Percentiles rank a stretch among this genome's conserved stretches.
These are phyloP conservation scores for Fagopyrum homotropicum DNA, from an alignment of 148 eudicot genomes.

Conservation along the genomic window DNA sequence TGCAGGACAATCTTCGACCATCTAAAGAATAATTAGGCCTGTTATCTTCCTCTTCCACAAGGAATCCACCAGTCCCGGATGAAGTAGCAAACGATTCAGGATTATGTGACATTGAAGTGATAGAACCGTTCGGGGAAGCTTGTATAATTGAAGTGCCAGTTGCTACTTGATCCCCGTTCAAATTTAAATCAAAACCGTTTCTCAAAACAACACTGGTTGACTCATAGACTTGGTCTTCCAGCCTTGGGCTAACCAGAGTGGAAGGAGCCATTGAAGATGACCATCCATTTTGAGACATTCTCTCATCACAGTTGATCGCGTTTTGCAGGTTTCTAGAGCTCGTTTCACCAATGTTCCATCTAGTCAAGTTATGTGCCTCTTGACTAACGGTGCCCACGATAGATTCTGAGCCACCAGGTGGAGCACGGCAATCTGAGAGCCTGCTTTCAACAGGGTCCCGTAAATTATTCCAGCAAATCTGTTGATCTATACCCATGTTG, in stretches of 20 bases:
- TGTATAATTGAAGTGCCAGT: slow-evolving; percentile 27
- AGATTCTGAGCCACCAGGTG: slow-evolving; percentile 18
- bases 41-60: no score
- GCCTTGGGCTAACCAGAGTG: slow-evolving; percentile 22
- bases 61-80: no score
- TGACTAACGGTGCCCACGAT: slow-evolving; percentile 21
- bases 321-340: slow-evolving; percentile 23
- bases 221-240: slow-evolving; percentile 19
- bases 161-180: slow-evolving; percentile 23
- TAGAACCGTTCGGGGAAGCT: slow-evolving; percentile 27
- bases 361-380: slow-evolving; percentile 23
- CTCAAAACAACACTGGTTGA: slow-evolving; percentile 28
- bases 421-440: slow-evolving; percentile 32
- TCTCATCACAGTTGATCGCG: slow-evolving; percentile 21
- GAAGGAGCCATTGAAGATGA: slow-evolving; percentile 27
- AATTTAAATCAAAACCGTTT: slow-evolving; percentile 35
- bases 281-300: slow-evolving; percentile 28
- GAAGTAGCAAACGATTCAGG: slow-evolving; percentile 12
- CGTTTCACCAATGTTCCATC: slow-evolving; percentile 30
- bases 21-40: neutral
- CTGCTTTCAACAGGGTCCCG: slow-evolving; percentile 43
- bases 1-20: no score
- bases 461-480: slow-evolving; percentile 56
- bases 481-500: slow-evolving; percentile 54
- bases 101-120: slow-evolving; percentile 23